phyloP scores from a whole-genome alignment of 768 basidiomycete species.

The Porphyrellus cyaneotinctus region DNA sequence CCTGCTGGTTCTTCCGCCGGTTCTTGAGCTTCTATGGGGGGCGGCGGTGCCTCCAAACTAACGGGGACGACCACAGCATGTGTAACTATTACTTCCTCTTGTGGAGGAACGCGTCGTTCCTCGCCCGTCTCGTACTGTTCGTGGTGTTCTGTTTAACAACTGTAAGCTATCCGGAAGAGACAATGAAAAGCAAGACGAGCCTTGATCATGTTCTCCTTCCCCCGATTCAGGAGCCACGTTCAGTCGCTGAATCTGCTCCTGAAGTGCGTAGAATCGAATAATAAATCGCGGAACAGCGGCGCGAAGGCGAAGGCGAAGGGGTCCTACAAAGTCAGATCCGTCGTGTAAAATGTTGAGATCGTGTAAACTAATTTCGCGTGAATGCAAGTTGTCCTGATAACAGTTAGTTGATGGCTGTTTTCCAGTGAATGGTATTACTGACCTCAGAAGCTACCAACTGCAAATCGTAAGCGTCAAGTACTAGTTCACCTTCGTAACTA shows the following conservation, averaged over 20 bases:
- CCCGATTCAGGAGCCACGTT: conserved; percentile 21
- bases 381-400: conserved; percentile 62
- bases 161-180: background rate
- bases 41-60: background rate
- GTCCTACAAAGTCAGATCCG: conserved; percentile 56
- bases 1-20: background rate
- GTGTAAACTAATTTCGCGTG: conserved; percentile 66
- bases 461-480: conserved; percentile 68
- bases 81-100: conserved; percentile 1
- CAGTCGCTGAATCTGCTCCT: conserved; percentile 50
- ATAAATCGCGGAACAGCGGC: conserved; percentile 56
- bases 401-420: conserved; percentile 2
- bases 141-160: conserved; percentile 11
- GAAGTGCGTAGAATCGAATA: conserved; percentile 58
- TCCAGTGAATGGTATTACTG: background rate
- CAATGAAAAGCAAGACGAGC: conserved; percentile 4
- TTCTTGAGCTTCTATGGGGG: conserved; percentile 1
- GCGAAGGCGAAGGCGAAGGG: conserved; percentile 56
- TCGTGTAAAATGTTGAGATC: conserved; percentile 71
- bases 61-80: background rate
- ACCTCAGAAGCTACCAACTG: conserved; percentile 67
- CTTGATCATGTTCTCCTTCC: conserved; percentile 20
- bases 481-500: conserved; percentile 56
- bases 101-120: conserved; percentile 4
- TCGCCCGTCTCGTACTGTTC: conserved; percentile 10